Base-by-base conservation (phyloP, 2,329 filamentous ascomycete genomes). In the Coniella vitis region DNA sequence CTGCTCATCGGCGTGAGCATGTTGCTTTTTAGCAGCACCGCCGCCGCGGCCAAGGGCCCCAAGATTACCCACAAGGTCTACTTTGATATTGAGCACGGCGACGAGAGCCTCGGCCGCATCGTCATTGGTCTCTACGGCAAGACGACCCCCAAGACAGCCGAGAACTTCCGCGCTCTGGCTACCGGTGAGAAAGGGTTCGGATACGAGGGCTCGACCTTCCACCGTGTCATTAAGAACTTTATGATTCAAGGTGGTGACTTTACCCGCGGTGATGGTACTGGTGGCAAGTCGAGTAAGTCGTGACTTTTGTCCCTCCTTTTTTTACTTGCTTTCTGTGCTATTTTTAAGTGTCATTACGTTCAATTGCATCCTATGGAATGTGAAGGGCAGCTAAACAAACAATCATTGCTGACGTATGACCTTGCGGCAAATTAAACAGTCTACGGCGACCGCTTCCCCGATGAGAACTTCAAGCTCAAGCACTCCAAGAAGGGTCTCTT, bases 1-100 rank as follows among this genome's bases (percentile, higher is more conserved):
- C 76, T 95, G 64, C 79, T 95, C 63, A 67, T 94, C 61, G 83
- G 87, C 61, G 74, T 90, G 60, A 76, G 78, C 58, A 75, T 91
- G 65, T 71, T 90, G 58, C 81, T 88, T 72, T 82, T 95, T 65
- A 77, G 85, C 58, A 84, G 89, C 69, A 78, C 81, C 31, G 82
- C 79, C 52, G 81, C 86, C 59, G 86, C 87, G 47, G 75, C 75
- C 57, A 89, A 91, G 74, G 91, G 93, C 40, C 91, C 89, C 55
- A 94, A 93, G 82, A 91, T 96, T 74, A 96, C 90, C 61, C 77
- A 87, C 77, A 95, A 95, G 82, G 89, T 93, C 70, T 93, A 81
- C 77, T 91, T 94, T 68, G 87, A 93, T 69, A 83, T 94, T 58
- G 71, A 76, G 61, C 83, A 89, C 62, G 88, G 84, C 62, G 87